Evolutionary conservation across 768 basidiomycete genomes (phyloP), one percentile per base, ranked within the genome.

Genomic region (Termitomyces sp.): DNA sequence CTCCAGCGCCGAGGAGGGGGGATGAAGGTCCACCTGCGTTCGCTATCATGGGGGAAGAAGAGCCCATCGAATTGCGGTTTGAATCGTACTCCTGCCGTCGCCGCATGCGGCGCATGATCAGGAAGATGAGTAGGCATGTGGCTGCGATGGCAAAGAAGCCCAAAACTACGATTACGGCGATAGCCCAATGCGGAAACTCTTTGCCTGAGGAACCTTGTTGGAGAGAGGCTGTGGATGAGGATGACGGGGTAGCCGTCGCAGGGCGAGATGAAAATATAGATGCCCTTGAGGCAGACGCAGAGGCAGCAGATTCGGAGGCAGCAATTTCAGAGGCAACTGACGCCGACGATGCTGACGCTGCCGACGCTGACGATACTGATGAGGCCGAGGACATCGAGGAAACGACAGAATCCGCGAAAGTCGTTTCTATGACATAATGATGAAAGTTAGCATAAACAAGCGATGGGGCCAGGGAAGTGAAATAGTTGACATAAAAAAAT

Each of bases 161-260:
- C 23, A 95, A 82, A 39, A 94, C 81, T 44, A 87, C 88, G 50
- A 94, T 90, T 59, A 94, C 87, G 50, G 94, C 91, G 63, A 95
- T 95, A 10, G 90, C 94, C 93, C 91, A 94, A 65, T 83, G 83
- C 9, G 91, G 93, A 66, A 94, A 94, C 33, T 74, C 62, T 15
- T 76, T 65, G 53, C 58, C 64, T 48, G 63, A 60, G 27, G 53
- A 53, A 16, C 64, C 56, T 47, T 65, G 60, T 66, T 88, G 89
- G 20, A 89, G 75, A 57, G 54, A 72, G 47, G 73, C 81, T 47
- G 71, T 57, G 31, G 62, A 52, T 44, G 58, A 48, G 15, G 63
- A 18, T 15, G 59, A 52, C 20, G 60, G 53, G 31, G 56, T 29
- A 16, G 61, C 31, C 3, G 53, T 50, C 59, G 11, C 3, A 10